phyloP scores from a whole-genome alignment of 2,329 filamentous ascomycete genomes.

The Zymoseptoria passerinii region DNA sequence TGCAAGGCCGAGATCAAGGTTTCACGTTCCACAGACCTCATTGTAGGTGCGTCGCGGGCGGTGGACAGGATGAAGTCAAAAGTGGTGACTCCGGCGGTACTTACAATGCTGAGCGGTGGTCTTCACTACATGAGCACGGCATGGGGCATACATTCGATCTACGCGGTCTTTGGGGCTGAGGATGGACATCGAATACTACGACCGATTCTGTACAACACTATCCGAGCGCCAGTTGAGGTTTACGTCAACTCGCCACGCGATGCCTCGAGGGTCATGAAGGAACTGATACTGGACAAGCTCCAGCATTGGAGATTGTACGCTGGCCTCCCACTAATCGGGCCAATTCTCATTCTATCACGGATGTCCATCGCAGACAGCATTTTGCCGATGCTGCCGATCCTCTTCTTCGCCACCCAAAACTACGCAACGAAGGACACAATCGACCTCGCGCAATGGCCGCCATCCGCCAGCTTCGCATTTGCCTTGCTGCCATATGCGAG shows the following conservation, averaged over 20 bases:
- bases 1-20: conserved; percentile 78
- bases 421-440: conserved; percentile 36
- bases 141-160: conserved; percentile 55
- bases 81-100: conserved; percentile 57
- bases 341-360: conserved; percentile 59
- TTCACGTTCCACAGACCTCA: conserved; percentile 61
- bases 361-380: conserved; percentile 56
- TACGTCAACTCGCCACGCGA: conserved; percentile 12
- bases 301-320: conserved; percentile 47
- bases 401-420: conserved; percentile 51
- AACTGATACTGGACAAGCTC: conserved; percentile 20
- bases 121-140: conserved; percentile 19
- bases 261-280: conserved; percentile 10
- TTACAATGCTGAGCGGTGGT: conserved; percentile 41
- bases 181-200: conserved; percentile 50
- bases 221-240: conserved; percentile 19
- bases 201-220: conserved; percentile 26
- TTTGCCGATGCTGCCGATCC: conserved; percentile 54
- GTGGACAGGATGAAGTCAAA: conserved; percentile 50
- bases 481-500: conserved; percentile 59
- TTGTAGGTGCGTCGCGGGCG: conserved; percentile 59
- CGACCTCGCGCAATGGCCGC: conserved; percentile 56
- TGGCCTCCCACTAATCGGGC: conserved; percentile 59
- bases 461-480: conserved; percentile 57
- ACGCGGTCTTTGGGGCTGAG: conserved; percentile 56